Base-by-base conservation (phyloP, 768 basidiomycete species). In the Clitopilus passeckerianus region DNA sequence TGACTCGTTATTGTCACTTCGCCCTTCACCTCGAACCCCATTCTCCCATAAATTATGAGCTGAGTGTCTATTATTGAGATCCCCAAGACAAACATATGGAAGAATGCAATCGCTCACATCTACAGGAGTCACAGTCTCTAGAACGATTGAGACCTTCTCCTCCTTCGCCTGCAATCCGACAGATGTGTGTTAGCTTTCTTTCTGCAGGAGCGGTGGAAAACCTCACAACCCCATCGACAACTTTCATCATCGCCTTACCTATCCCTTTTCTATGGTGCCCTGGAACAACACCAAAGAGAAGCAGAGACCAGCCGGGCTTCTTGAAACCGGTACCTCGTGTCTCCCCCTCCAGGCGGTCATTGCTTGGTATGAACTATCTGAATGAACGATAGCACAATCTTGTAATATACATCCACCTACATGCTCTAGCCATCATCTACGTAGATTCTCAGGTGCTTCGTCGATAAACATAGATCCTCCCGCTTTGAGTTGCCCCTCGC, bases 41-140 rank as follows among this genome's bases (percentile, higher is more conserved):
- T 50, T 50, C 46, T 50, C 12, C 22, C 22, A 18, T 50, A 50
- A 23, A 50, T 20, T 18, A 50, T 50, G 46, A 50, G 18, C 46
- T 50, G 37, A 41, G 37, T 41, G 27, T 3, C 7, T 30, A 30
- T 3, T 30, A 30, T 7, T 30, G 27, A 30, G 3, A 30, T 30
- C 3, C 7, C 27, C 7, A 3, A 7, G 27, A 30, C 27, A 30
- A n/a, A 30, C 7, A 30, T 30, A 30, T 30, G 4, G 27, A 30
- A 30, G 27, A 30, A 30, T 4, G 4, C 7, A 7, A 7, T 30
- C 27, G 4, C 27, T 30, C 27, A 71, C 72, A 56, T 72, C 68
- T 9, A 69, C 46, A n/a, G 67, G 66, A 5, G 64, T 71, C 2
- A 64, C 57, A 0, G 72, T 72, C 54, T 74, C 70, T 4, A 72